These are phyloP conservation scores for Amauroascus verrucosus DNA, from an alignment of 2,329 filamentous ascomycete genomes.

Conservation along the genomic window DNA sequence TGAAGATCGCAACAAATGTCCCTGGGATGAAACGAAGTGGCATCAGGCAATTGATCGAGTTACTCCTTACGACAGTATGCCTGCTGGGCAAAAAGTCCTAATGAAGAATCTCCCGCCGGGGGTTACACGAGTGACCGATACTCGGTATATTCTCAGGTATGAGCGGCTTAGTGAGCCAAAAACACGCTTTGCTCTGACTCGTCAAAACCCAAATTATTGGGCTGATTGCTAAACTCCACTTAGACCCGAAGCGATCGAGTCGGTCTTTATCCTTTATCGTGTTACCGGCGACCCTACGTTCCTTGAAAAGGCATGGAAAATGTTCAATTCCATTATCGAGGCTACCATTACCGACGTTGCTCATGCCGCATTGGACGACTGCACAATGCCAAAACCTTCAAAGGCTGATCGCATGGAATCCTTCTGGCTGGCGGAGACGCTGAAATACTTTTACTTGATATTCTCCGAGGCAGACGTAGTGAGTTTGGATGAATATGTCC, in stretches of 20 bases:
- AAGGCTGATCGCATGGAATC: conserved; percentile 62
- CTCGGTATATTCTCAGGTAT: conserved; percentile 16
- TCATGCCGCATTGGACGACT: conserved; percentile 45
- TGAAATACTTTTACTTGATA: conserved; percentile 85
- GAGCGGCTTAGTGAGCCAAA: neutral
- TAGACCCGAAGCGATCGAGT: conserved; percentile 74
- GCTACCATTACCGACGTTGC: conserved; percentile 57
- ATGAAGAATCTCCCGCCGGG: conserved; percentile 14
- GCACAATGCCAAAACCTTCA: conserved; percentile 11
- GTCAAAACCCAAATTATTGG: neutral
- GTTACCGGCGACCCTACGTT: conserved; percentile 68
- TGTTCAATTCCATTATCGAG: conserved; percentile 64
- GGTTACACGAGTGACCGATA: conserved; percentile 9
- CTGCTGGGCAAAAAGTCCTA: conserved; percentile 1
- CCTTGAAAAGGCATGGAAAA: conserved; percentile 78
- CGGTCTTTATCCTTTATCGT: conserved; percentile 81
- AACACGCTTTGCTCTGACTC: neutral
- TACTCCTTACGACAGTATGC: neutral
- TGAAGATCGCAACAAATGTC: conserved; percentile 12
- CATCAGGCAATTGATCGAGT: neutral
- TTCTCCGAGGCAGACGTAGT: conserved; percentile 59
- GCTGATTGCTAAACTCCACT: neutral
- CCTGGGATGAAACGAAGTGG: conserved; percentile 13
- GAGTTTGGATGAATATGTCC: conserved; percentile 57
- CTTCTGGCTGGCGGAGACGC: conserved; percentile 82